Evolutionary conservation across 192 early-diverging fungal species (phyloP).

Genomic region (Entrophospora sp.): DNA sequence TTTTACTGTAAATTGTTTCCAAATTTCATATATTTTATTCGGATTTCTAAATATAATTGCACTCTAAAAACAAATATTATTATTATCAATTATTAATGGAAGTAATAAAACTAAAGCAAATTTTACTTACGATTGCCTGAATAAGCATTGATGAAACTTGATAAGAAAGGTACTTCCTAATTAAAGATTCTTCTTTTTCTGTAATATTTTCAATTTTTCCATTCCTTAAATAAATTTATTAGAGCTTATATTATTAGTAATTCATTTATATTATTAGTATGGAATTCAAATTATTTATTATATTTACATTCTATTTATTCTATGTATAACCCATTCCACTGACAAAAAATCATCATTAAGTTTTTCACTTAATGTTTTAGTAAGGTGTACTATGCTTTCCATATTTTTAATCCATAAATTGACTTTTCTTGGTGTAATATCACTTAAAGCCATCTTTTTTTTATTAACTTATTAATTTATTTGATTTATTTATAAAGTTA

Average conservation of each 20-base stretch:
- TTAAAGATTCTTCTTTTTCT: neutral
- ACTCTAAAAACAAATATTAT: too few relatives aligned
- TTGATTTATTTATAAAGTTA: too few relatives aligned
- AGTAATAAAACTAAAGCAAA: neutral
- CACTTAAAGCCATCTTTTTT: too few relatives aligned
- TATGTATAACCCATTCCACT: neutral
- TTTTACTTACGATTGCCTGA: slow-evolving; percentile 2
- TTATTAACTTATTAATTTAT: too few relatives aligned
- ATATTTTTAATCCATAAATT: slow-evolving; percentile 7
- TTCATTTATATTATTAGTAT: too few relatives aligned
- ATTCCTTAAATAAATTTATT: neutral
- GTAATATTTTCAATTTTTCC: neutral
- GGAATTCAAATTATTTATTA: too few relatives aligned
- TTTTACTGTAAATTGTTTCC: neutral
- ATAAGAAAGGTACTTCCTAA: neutral
- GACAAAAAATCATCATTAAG: slow-evolving; percentile 1
- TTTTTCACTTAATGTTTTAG: neutral
- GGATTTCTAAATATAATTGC: slow-evolving; percentile 12
- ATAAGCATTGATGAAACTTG: neutral
- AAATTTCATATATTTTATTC: neutral
- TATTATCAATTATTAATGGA: too few relatives aligned
- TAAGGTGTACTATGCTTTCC: neutral
- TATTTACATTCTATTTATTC: neutral
- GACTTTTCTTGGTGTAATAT: slow-evolving; percentile 6
- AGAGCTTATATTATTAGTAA: neutral